These are phyloP conservation scores for Arthromyces matolae DNA, from an alignment of 768 basidiomycete species.

Conservation along the genomic window DNA sequence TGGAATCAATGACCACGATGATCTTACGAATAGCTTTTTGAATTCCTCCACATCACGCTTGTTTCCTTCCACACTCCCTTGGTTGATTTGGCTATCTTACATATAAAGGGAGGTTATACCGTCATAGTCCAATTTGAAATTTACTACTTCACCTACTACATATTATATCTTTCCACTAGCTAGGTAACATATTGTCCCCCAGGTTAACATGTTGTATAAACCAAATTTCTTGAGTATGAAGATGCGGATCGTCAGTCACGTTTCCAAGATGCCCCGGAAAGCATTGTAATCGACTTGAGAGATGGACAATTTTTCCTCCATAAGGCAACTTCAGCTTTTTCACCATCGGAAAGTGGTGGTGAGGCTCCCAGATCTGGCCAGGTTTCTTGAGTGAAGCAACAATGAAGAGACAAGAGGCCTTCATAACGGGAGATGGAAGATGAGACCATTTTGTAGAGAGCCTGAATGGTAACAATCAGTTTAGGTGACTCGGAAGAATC, in stretches of 20 bases:
- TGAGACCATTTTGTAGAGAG: constrained; percentile 38
- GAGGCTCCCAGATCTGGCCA: background rate
- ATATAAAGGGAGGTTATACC: too few species aligned
- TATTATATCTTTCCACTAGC: too few species aligned
- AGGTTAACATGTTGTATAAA: too few species aligned
- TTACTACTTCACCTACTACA: too few species aligned
- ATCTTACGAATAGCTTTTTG: too few species aligned
- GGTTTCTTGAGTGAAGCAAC: constrained; percentile 17
- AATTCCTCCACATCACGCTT: too few species aligned
- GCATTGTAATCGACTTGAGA: constrained; percentile 21
- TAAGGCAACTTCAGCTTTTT: constrained; percentile 16
- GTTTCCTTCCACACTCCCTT: too few species aligned
- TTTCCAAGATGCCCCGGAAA: constrained; percentile 27
- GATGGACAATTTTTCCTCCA: constrained; percentile 27
- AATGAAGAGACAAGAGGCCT: constrained; percentile 28
- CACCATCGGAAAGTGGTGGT: constrained; percentile 8
- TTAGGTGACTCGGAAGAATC: background rate
- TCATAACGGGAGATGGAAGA: constrained; percentile 37
- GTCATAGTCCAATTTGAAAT: too few species aligned
- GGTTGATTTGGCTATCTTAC: too few species aligned
- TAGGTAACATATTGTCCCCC: background rate
- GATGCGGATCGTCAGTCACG: background rate
- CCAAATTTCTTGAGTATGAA: background rate
- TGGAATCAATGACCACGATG: too few species aligned
- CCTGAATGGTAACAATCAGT: constrained; percentile 20